phyloP scores from a whole-genome alignment of 192 early-diverging fungal genomes.

The Globomyces pollinis-pini region DNA sequence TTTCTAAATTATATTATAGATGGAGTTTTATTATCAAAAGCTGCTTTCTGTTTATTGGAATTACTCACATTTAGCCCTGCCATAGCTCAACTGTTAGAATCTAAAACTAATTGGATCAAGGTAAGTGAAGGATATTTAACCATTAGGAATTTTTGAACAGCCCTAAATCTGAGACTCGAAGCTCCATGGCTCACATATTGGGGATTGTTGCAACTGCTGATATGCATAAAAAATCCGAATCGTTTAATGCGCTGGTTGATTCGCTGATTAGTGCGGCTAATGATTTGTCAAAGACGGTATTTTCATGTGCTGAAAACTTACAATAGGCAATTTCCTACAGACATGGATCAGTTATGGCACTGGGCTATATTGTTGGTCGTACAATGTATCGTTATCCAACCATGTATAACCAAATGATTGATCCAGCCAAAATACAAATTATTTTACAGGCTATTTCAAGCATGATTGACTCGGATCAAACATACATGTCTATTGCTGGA shows the following conservation, averaged over 20 bases:
- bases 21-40: slow-evolving; percentile 9
- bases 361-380: slow-evolving; percentile 64
- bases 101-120: not conserved
- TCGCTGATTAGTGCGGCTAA: slow-evolving; percentile 24
- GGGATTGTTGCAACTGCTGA: slow-evolving; percentile 61
- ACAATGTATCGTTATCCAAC: slow-evolving; percentile 47
- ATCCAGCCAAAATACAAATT: not conserved
- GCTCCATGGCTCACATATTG: slow-evolving; percentile 58
- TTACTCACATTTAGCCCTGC: not conserved
- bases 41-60: not conserved
- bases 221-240: slow-evolving; percentile 19
- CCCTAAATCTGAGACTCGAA: slow-evolving; percentile 55
- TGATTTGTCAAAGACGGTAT: slow-evolving; percentile 17
- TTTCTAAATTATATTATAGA: slow-evolving; percentile 2
- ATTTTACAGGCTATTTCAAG: slow-evolving; percentile 24
- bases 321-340: not conserved
- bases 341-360: slow-evolving; percentile 56
- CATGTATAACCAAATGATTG: not conserved
- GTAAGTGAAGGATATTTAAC: not conserved
- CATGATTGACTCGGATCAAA: slow-evolving; percentile 45
- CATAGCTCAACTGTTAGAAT: not conserved
- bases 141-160: slow-evolving; percentile 37
- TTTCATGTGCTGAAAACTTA: too few species aligned
- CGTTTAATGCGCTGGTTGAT: slow-evolving; percentile 33
- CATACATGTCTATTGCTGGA: slow-evolving; percentile 48